phyloP scores from a whole-genome alignment of 2,329 filamentous ascomycete genomes.

The Aquanectria penicillioides region DNA sequence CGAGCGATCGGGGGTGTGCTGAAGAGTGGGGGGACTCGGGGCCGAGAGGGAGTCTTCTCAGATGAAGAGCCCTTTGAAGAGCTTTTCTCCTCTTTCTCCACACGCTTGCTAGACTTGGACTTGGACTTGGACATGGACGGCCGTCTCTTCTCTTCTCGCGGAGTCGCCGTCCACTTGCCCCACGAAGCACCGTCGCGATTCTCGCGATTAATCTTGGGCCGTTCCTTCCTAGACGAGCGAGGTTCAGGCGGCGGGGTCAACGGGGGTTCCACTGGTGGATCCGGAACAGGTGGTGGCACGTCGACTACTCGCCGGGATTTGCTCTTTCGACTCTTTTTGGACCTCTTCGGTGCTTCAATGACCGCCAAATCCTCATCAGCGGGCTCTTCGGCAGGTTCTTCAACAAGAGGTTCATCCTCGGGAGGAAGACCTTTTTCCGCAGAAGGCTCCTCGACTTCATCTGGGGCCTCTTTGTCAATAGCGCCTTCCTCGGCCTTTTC shows the following conservation, averaged over 20 bases:
- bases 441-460: conserved; percentile 31
- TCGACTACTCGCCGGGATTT: conserved; percentile 49
- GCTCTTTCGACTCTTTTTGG: conserved; percentile 55
- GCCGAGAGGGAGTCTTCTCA: conserved; percentile 69
- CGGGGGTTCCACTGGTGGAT: conserved; percentile 46
- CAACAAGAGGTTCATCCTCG: conserved; percentile 22
- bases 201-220: conserved; percentile 79
- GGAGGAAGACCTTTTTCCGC: no score
- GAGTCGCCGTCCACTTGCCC: conserved; percentile 76
- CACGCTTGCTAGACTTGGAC: conserved; percentile 62
- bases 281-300: conserved; percentile 55
- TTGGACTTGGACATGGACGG: conserved; percentile 73
- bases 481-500: conserved; percentile 34
- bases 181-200: conserved; percentile 73
- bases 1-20: conserved; percentile 73
- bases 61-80: conserved; percentile 77
- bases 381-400: conserved; percentile 42
- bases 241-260: conserved; percentile 64
- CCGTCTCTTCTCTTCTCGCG: conserved; percentile 57
- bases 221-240: conserved; percentile 76
- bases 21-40: conserved; percentile 72
- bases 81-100: conserved; percentile 70
- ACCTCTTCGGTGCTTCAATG: conserved; percentile 58
- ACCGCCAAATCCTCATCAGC: conserved; percentile 56
- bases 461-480: conserved; percentile 34